phyloP scores from a whole-genome alignment of 108 stramenopile species.

The Cyclotella cryptica region DNA sequence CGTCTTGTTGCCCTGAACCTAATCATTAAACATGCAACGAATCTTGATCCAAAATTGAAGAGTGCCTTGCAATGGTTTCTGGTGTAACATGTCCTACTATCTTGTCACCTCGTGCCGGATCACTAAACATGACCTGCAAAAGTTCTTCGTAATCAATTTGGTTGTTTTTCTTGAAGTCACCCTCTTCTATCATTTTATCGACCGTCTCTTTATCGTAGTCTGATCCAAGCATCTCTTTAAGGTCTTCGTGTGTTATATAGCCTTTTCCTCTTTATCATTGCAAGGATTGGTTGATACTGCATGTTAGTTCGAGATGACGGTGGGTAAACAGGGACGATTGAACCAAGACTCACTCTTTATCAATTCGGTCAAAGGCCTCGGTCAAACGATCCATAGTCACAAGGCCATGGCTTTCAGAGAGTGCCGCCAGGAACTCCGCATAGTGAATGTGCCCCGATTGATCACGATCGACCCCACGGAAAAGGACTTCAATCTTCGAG shows the following conservation, averaged over 20 bases:
- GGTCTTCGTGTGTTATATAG: slow-evolving; percentile 68
- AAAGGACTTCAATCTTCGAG: slow-evolving; percentile 60
- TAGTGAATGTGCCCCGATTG: slow-evolving; percentile 72
- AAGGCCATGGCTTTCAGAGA: slow-evolving; percentile 68
- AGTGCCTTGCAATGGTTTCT: slow-evolving; percentile 2
- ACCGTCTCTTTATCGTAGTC: slow-evolving; percentile 70
- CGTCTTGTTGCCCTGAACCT: too few species aligned
- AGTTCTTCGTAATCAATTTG: slow-evolving; percentile 78
- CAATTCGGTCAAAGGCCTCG: slow-evolving; percentile 81
- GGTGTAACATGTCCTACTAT: slow-evolving; percentile 32
- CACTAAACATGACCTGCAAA: slow-evolving; percentile 63
- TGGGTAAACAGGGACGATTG: background rate
- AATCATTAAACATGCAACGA: background rate
- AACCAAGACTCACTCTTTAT: slow-evolving; percentile 47
- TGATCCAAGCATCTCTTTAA: slow-evolving; percentile 63
- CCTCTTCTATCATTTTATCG: slow-evolving; percentile 68
- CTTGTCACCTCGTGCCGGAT: slow-evolving; percentile 46
- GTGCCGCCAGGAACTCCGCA: slow-evolving; percentile 79
- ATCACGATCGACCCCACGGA: slow-evolving; percentile 73
- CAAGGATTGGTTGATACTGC: background rate
- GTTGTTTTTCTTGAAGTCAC: slow-evolving; percentile 66
- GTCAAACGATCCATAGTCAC: slow-evolving; percentile 71
- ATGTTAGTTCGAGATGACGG: too few species aligned
- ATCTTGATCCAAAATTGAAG: slow-evolving; percentile 2
- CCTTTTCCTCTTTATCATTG: slow-evolving; percentile 50